Evolutionary conservation across 2,329 filamentous ascomycete species (phyloP), one percentile per base, ranked within the genome.

Genomic region (Teratosphaeria nubilosa): DNA sequence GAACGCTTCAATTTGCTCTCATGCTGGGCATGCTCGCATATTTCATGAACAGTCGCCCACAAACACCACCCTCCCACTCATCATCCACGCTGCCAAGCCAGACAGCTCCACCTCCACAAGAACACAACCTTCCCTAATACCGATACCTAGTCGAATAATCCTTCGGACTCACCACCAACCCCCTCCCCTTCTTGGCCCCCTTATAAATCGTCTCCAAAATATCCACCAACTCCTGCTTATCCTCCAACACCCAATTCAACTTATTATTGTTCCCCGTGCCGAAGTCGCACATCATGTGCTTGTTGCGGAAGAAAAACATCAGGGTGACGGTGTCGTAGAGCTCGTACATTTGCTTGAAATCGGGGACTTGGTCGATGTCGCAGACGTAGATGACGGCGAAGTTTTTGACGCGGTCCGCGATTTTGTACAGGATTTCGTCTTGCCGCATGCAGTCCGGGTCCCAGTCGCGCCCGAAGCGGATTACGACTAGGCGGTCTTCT

Each of bases 251-350:
- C 86, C 90, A 96, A 72, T 96, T 96, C 66, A 96, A 80, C 75
- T 97, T 97, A 74, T 99, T 99, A 75, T 99, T 99, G 77, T 99
- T 96, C 64, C 94, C 94, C 1, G 94, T 99, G 53, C 92, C 92
- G 66, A 96, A 91, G 82, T 97, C 92, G 73, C 88, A 90, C 88
- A 95, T 95, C 85, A 97, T 97, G 76, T 96, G 91, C 74, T 99
- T 99, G 74, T 99, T 99, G 62, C 92, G 85, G 79, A 91, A 96
- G 81, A 96, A 96, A 79, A 90, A 95, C 88, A 96, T 96, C 74
- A 97, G 86, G 2, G 94, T 95, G 77, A 91, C 90, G 0, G 91
- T 86, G 71, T 99, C 89, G 78, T 94, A 75, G 52, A 74, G 68
- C 68, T 80, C 85, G 79, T 96, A 96, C 92, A 97, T 97, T 69